Base-by-base conservation (phyloP, 768 basidiomycete genomes). In the Pisolithus marmoratus region DNA sequence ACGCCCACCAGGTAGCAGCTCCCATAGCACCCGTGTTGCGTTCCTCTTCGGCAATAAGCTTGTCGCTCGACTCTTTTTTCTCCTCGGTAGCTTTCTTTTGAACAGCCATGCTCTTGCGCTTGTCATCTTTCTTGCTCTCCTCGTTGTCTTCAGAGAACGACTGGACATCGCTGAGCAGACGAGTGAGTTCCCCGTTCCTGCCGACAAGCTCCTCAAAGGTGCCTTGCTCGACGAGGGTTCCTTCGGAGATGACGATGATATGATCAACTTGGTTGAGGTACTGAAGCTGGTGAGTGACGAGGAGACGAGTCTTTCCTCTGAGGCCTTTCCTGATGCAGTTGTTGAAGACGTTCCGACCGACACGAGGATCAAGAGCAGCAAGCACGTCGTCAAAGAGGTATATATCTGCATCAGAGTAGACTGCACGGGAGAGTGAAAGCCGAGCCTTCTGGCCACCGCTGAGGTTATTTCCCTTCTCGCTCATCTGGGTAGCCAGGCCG, bases 391-490 rank as follows among this genome's bases (percentile, higher is more conserved):
- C 76, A 41, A 78, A 68, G 17, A 78, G 66, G 46, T 77, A 64
- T 43, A 75, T 68, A 3, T 69, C 65, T 7, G 76, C 69, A 44
- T 69, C 59, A 5, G 71, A 70, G 52, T 78, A 78, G 14, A 78
- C 63, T 4, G 76, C 76, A 26, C 77, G 67, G 26, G 76, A 76
- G 34, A 78, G 63, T 4, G 72, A 68, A 23, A 79, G 68, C 31
- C 77, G 63, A 6, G 77, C 78, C 58, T 76, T 79, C 58, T 79
- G 77, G 34, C 77, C 78, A 40, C 78, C 78, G 52, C 68, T 71
- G 26, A 58, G 61, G 46, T 72, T 77, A 43, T 69, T 64, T 31
- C 76, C 76, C 54, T 75, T 76, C 55, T 78, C 76, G 27, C 74
- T 76, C 53, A 78, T 68, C 57, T 78, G 73, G 2, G 76, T 78